Conservation (phyloP, 2,329 filamentous ascomycete genomes). For the Metarhizium rileyi region DNA sequence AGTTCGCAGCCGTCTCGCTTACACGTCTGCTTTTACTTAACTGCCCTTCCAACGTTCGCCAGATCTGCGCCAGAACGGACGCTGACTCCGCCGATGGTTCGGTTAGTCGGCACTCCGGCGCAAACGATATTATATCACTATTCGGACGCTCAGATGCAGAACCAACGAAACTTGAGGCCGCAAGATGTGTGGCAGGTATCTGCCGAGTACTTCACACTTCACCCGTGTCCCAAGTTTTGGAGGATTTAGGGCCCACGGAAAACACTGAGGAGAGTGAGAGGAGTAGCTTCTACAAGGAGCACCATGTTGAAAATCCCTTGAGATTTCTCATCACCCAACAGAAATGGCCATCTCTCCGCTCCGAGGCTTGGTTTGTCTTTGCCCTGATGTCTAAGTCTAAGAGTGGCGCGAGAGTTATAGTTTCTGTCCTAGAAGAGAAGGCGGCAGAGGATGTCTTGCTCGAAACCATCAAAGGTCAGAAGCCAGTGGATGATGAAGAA, state of each 20-base stretch:
- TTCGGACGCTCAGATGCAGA: conserved; percentile 29
- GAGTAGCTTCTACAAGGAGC: conserved; percentile 34
- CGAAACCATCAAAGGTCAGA: conserved; percentile 36
- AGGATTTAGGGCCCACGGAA: conserved; percentile 12
- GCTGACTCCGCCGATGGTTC: conserved; percentile 16
- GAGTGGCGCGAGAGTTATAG: conserved; percentile 38
- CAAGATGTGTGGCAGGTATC: conserved; percentile 41
- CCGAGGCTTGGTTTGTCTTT: conserved; percentile 53
- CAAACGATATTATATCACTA: conserved; percentile 28
- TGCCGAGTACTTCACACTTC: conserved; percentile 45
- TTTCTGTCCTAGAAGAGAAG: conserved; percentile 30
- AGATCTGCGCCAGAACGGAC: conserved; percentile 33
- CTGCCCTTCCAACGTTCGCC: conserved; percentile 40
- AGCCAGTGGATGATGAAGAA: conserved; percentile 11
- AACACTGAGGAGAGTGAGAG: conserved; percentile 11
- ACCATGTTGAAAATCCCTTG: conserved; percentile 34
- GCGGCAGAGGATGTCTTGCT: conserved; percentile 35
- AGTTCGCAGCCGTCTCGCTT: conserved; percentile 50
- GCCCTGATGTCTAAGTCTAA: conserved; percentile 47
- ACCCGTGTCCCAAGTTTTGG: conserved; percentile 19
- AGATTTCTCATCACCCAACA: conserved; percentile 44
- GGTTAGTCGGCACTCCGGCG: conserved; percentile 19
- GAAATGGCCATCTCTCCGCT: conserved; percentile 49
- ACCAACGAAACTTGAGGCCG: conserved; percentile 51
- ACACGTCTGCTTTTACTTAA: conserved; percentile 45